A percentile compares a stretch with the other conserved stretches of the same genome.
Conservation (phyloP, 2,329 filamentous ascomycete genomes). For the Endoconidiophora polonica region DNA sequence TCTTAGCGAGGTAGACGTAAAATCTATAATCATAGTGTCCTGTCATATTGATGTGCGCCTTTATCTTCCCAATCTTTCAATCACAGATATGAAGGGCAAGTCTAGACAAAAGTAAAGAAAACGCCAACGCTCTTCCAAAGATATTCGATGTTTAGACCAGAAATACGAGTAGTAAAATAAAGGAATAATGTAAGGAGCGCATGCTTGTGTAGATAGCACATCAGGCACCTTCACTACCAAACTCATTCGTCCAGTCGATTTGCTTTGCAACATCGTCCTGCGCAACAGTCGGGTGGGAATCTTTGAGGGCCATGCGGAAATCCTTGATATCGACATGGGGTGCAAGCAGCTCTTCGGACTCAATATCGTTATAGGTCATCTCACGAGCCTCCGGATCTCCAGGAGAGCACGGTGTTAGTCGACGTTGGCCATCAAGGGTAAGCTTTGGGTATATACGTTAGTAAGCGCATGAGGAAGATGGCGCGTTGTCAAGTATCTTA, state of each 20-base stretch:
- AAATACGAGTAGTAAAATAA: not conserved
- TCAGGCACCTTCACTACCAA: conserved; percentile 70
- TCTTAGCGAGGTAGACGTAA: too few species aligned
- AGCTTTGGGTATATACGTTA: conserved; percentile 34
- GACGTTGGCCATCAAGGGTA: conserved; percentile 46
- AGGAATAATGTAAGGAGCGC: not conserved
- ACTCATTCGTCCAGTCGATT: conserved; percentile 88
- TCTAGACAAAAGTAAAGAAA: not conserved
- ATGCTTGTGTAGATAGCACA: not conserved
- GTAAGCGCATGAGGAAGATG: not conserved
- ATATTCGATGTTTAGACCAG: not conserved
- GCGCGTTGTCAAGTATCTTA: conserved; percentile 23
- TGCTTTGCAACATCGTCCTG: conserved; percentile 69
- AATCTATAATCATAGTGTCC: too few species aligned
- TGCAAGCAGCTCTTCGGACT: conserved; percentile 69
- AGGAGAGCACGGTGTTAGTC: conserved; percentile 81
- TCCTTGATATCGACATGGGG: conserved; percentile 79
- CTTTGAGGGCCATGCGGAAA: conserved; percentile 81
- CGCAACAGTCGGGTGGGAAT: conserved; percentile 78
- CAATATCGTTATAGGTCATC: conserved; percentile 84
- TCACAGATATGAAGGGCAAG: not conserved
- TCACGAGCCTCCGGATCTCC: conserved; percentile 73
- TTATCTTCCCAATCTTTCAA: not conserved
- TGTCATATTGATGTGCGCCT: too few species aligned
- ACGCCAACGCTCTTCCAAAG: not conserved